phyloP scores from a whole-genome alignment of 768 basidiomycete species.

The Dendrothele bispora region DNA sequence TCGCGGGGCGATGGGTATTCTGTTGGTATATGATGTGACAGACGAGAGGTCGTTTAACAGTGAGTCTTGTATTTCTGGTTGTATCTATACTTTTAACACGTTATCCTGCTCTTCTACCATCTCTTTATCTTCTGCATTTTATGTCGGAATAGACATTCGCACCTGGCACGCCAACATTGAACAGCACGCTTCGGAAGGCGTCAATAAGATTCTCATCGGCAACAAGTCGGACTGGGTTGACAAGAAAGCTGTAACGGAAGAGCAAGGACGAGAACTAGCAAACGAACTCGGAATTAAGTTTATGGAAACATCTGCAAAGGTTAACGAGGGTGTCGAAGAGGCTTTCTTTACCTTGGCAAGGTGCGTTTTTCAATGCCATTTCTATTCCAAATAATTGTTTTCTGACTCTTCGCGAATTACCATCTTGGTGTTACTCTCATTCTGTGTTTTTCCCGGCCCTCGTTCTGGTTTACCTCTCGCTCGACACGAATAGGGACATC shows the following conservation, averaged over 20 bases:
- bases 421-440: not conserved
- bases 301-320: conserved; percentile 97
- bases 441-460: not conserved
- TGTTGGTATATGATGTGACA: conserved; percentile 98
- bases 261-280: conserved; percentile 90
- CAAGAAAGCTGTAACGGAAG: conserved; percentile 88
- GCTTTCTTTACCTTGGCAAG: conserved; percentile 97
- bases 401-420: not conserved
- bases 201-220: conserved; percentile 98
- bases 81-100: conserved; percentile 8
- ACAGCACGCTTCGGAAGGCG: conserved; percentile 97
- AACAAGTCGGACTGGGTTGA: conserved; percentile 99
- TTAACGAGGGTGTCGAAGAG: conserved; percentile 97
- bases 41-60: conserved; percentile 95
- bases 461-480: not conserved
- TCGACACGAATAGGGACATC: conserved; percentile 69
- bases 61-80: conserved; percentile 51
- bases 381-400: not conserved
- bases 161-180: conserved; percentile 99
- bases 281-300: conserved; percentile 94
- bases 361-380: conserved; percentile 42
- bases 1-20: conserved; percentile 97
- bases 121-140: not conserved
- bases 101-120: not conserved
- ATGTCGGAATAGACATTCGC: conserved; percentile 73